Evolutionary conservation across 768 basidiomycete species (phyloP).

Genomic region (Mycena rebaudengoi): DNA sequence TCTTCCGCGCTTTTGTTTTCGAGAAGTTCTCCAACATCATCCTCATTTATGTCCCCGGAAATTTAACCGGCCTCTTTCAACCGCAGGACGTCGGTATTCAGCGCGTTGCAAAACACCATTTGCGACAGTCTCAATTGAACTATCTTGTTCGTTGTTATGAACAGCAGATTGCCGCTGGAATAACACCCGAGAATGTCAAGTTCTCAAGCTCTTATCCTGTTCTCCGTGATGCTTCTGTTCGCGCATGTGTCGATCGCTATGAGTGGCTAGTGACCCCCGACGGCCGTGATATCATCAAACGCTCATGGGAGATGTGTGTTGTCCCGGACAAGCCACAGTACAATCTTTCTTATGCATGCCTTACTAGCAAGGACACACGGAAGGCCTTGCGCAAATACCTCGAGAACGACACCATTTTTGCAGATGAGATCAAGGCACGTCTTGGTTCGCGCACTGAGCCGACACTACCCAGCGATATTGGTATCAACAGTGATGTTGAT

Average conservation of each 20-base stretch:
- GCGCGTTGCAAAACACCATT: slow-evolving; percentile 26
- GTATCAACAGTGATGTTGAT: background rate
- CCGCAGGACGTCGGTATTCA: slow-evolving; percentile 35
- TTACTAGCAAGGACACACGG: no score
- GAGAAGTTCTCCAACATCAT: slow-evolving; percentile 15
- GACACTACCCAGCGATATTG: background rate
- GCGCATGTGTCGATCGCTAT: background rate
- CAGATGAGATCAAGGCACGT: background rate
- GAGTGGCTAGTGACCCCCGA: background rate
- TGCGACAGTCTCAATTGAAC: slow-evolving; percentile 17
- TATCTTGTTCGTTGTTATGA: slow-evolving; percentile 18
- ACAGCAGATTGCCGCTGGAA: slow-evolving; percentile 7
- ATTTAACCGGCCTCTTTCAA: slow-evolving; percentile 31
- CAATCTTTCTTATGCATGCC: background rate
- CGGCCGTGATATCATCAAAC: slow-evolving; percentile 1
- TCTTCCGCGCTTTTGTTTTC: slow-evolving; percentile 21
- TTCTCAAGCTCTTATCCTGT: slow-evolving; percentile 20
- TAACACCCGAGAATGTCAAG: slow-evolving; percentile 22
- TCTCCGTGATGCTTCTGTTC: slow-evolving; percentile 22
- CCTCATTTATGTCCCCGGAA: slow-evolving; percentile 26
- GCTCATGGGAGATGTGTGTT: background rate
- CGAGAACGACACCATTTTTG: background rate
- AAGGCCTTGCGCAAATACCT: no score
- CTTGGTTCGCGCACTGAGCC: background rate
- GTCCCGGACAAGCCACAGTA: background rate